Base-by-base conservation (phyloP, 768 basidiomycete species). In the Lactarius hengduanensis region DNA sequence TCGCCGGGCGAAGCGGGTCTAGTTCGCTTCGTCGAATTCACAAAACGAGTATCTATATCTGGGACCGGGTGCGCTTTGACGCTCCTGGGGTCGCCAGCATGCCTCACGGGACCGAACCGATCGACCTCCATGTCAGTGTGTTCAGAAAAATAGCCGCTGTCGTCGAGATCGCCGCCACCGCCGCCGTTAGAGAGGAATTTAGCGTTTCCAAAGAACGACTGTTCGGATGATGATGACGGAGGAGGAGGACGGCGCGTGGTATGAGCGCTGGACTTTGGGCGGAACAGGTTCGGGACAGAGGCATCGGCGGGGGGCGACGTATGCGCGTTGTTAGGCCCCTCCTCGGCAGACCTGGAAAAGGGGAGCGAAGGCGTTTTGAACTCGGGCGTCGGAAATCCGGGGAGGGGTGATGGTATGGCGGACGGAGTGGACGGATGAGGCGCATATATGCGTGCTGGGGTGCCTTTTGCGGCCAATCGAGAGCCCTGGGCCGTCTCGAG, bases 111-210 rank as follows among this genome's bases (percentile, higher is more conserved):
- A 6, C 34, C 18, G 26, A 65, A 43, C 56, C 40, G 64, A 41
- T 28, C 60, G 30, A 16, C 61, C 47, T 67, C 66, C 22, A 10
- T 4, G 9, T 13, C 66, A 28, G 45, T 57, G 15, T 59, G 59
- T 20, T 67, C 64, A 2, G 66, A 40, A 45, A 61, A 68, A 40
- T 69, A 67, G 34, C 66, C 66, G 18, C 69, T 67, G 36, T 69
- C 69, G 18, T 67, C 62, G 4, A 63, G 36, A 15, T 57, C 41
- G 34, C 57, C 62, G 18, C 47, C 43, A 43, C 3, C 10, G 22
- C 1, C 1, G 41, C 6, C 16, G 11, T 67, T 66, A 36, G 67
- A 67, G 1, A 59, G 43, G 45, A 63, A 57, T 18, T 36, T 53
- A 4, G 43, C 36, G 26, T 30, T 22, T 11, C 66, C 54, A 20